Conservation (phyloP, 495 filamentous ascomycete genomes). For the Xylaria flabelliformis region DNA sequence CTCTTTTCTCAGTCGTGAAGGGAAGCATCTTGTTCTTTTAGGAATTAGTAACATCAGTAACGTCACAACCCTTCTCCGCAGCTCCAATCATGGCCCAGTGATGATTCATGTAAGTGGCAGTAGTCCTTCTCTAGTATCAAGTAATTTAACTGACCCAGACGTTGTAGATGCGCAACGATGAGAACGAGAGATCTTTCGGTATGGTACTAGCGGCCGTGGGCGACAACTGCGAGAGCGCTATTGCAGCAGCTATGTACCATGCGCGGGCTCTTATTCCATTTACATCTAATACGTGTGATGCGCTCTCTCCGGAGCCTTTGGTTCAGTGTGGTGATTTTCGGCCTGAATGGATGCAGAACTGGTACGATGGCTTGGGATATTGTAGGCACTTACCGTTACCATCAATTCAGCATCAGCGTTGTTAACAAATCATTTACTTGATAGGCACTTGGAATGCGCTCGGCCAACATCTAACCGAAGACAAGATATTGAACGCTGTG, state of each 20-base stretch:
- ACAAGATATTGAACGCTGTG: slow-evolving; percentile 78
- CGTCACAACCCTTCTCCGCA: slow-evolving; percentile 72
- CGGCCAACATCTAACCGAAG: slow-evolving; percentile 79
- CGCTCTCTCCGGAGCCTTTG: slow-evolving; percentile 47
- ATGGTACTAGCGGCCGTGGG: slow-evolving; percentile 75
- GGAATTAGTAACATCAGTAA: slow-evolving; percentile 79
- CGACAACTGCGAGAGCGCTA: slow-evolving; percentile 75
- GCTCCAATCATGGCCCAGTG: slow-evolving; percentile 69
- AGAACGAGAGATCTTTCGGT: slow-evolving; percentile 55
- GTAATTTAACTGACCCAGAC: slow-evolving; percentile 5
- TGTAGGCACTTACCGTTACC: slow-evolving; percentile 49
- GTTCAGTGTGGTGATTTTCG: slow-evolving; percentile 57
- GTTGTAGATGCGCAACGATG: slow-evolving; percentile 67
- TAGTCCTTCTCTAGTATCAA: slow-evolving; percentile 3
- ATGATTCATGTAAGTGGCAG: slow-evolving; percentile 63
- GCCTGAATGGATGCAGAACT: slow-evolving; percentile 80
- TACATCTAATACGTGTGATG: slow-evolving; percentile 30
- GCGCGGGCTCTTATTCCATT: slow-evolving; percentile 71
- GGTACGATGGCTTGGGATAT: slow-evolving; percentile 83
- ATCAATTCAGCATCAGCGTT: neutral
- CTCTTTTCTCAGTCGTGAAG: slow-evolving; percentile 78
- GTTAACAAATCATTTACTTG: neutral
- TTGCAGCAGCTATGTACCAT: slow-evolving; percentile 83
- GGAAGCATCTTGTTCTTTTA: slow-evolving; percentile 79
- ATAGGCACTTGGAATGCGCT: slow-evolving; percentile 91